phyloP scores from a whole-genome alignment of 768 basidiomycete genomes.

The Mycena kentingensis region DNA sequence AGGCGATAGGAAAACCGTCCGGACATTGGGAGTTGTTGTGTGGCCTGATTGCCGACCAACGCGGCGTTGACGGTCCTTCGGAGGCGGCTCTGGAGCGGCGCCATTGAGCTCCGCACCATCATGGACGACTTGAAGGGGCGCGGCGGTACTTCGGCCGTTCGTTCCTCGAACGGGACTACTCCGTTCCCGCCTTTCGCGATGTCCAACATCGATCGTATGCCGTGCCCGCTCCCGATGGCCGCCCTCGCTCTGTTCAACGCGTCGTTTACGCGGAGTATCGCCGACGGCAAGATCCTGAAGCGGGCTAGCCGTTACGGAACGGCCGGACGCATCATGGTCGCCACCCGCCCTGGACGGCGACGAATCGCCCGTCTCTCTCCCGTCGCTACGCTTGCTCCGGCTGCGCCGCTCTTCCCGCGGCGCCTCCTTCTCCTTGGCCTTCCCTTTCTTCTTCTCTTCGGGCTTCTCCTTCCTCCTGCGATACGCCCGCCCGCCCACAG shows the following conservation, averaged over 20 bases:
- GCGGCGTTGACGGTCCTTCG: constrained; percentile 9
- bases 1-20: constrained; percentile 5
- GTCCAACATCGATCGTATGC: constrained; percentile 97
- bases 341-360: constrained; percentile 26
- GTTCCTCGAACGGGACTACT: constrained; percentile 7
- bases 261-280: constrained; percentile 16
- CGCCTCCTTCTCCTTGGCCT: neutral
- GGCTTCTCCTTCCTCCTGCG: constrained; percentile 6
- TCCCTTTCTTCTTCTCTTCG: neutral
- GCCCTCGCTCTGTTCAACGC: neutral
- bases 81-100: neutral
- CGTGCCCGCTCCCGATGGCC: constrained; percentile 32
- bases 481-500: constrained; percentile 77
- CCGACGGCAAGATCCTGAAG: constrained; percentile 11
- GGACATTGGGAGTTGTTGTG: neutral
- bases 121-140: neutral
- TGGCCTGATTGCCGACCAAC: constrained; percentile 4
- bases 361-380: neutral
- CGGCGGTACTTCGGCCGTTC: constrained; percentile 3
- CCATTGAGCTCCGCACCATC: neutral
- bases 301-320: neutral
- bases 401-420: neutral
- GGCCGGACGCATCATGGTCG: constrained; percentile 29
- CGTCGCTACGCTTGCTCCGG: constrained; percentile 5
- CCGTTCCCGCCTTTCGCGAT: constrained; percentile 48